Evolutionary conservation across 768 basidiomycete species (phyloP), one percentile per base, ranked within the genome.

Genomic region (Hygrophoropsis aurantiaca): DNA sequence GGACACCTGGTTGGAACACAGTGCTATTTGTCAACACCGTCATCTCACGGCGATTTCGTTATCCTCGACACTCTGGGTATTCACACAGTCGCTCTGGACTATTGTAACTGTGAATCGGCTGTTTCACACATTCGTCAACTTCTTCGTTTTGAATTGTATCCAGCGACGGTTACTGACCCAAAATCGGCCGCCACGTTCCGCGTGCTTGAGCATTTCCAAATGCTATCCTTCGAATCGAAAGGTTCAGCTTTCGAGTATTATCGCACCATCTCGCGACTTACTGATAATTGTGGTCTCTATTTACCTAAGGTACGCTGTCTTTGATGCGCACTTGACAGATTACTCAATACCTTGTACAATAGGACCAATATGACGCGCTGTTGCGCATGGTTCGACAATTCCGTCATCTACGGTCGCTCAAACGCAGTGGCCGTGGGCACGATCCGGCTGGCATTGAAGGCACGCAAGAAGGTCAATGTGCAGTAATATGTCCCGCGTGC

Each of bases 161-260:
- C 53, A 6, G 11, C 51, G 2, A 55, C 66, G 0, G 40, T 50
- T 10, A 46, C 38, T 9, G 18, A 50, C 6, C 65, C 63, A 1
- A 55, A 56, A 35, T 59, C 64, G 0, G 59, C 58, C 8, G 64
- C 66, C 4, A 62, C 64, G 3, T 58, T 68, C 35, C 19, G 23
- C 0, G 40, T 64, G 5, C 54, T 70, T 1, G 43, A 64, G 4
- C 39, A 33, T n/a, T n/a, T n/a, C n/a, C n/a, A n/a, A n/a, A n/a
- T n/a, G n/a, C n/a, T n/a, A n/a, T n/a, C n/a, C n/a, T 8, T 66
- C 34, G 57, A 56, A 24, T 64, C 58, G 0, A 67, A 69, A 47
- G 38, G 51, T 1, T 59, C 61, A 0, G 53, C 47, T 4, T 67
- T 54, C 36, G 59, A 68, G 27, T 65, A 41, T n/a, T n/a, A n/a